phyloP scores from a whole-genome alignment of 1,139 yeast species.

The Kurtzmaniella quercitrusa region DNA sequence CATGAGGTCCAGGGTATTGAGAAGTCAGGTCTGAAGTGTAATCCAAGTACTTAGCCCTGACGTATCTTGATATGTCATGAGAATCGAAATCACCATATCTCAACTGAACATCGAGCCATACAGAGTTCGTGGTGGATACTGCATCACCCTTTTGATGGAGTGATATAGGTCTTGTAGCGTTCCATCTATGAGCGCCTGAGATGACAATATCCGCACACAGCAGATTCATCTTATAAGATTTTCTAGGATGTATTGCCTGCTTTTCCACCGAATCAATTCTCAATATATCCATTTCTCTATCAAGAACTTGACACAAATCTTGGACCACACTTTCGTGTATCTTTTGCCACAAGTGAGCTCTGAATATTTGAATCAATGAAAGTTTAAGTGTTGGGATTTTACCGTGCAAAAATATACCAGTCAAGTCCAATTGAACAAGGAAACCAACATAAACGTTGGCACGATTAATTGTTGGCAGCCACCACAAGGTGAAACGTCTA shows the following conservation, averaged over 20 bases:
- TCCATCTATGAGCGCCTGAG: constrained; percentile 77
- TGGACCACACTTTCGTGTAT: constrained; percentile 94
- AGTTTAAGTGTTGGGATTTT: constrained; percentile 96
- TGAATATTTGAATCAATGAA: constrained; percentile 89
- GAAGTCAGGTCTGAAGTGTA: constrained; percentile 86
- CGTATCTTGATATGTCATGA: constrained; percentile 92
- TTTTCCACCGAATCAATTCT: constrained; percentile 86
- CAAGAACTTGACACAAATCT: constrained; percentile 89
- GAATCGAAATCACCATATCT: constrained; percentile 97
- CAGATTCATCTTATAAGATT: constrained; percentile 95
- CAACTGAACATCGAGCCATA: constrained; percentile 94
- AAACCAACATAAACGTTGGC: constrained; percentile 98
- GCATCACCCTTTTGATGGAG: constrained; percentile 55
- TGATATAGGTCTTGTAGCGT: constrained; percentile 77
- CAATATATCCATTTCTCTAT: constrained; percentile 77
- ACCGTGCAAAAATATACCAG: constrained; percentile 96
- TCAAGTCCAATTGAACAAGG: constrained; percentile 89
- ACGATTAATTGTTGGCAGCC: constrained; percentile 98
- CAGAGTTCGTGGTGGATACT: constrained; percentile 58
- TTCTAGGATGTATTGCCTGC: constrained; percentile 93
- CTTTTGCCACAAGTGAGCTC: constrained; percentile 99
- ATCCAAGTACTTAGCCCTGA: constrained; percentile 88
- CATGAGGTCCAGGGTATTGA: constrained; percentile 91
- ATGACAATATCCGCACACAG: constrained; percentile 89
- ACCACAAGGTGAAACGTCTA: constrained; percentile 96